Evolutionary conservation across 495 filamentous ascomycete genomes (phyloP).

Genomic region (Trichocladium uniseriatum): DNA sequence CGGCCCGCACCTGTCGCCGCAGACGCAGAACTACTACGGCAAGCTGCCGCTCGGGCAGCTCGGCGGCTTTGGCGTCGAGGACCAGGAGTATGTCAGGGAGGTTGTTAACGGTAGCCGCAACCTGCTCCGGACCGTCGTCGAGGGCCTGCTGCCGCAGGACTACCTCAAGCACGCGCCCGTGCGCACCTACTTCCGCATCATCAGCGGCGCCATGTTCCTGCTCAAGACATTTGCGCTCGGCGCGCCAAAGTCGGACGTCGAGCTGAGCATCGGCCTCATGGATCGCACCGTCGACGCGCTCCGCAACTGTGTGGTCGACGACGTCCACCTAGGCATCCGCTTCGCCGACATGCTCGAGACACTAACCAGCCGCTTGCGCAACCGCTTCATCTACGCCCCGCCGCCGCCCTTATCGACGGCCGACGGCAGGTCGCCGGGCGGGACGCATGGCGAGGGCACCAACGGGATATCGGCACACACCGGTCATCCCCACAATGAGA

Average conservation of each 20-base stretch:
- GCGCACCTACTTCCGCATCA: slow-evolving; percentile 86
- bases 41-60: slow-evolving; percentile 46
- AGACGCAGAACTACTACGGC: slow-evolving; percentile 49
- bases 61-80: slow-evolving; percentile 47
- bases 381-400: slow-evolving; percentile 59
- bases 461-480: slow-evolving; percentile 16
- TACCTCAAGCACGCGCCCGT: slow-evolving; percentile 89
- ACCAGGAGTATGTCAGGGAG: slow-evolving; percentile 74
- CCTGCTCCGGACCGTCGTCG: slow-evolving; percentile 71
- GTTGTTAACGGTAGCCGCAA: slow-evolving; percentile 81
- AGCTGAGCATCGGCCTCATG: slow-evolving; percentile 69
- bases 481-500: slow-evolving; percentile 11
- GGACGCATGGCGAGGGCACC: slow-evolving; percentile 19
- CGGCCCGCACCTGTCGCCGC: slow-evolving; percentile 41
- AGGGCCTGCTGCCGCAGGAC: slow-evolving; percentile 70
- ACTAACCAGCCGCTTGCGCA: slow-evolving; percentile 62
- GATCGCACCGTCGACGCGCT: slow-evolving; percentile 72
- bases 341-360: slow-evolving; percentile 89
- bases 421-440: slow-evolving; percentile 31
- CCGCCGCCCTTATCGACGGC: slow-evolving; percentile 22
- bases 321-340: slow-evolving; percentile 88
- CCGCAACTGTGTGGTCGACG: slow-evolving; percentile 80
- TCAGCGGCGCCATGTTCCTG: slow-evolving; percentile 90
- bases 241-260: slow-evolving; percentile 79
- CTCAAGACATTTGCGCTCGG: slow-evolving; percentile 90